Conservation (phyloP, 2,329 filamentous ascomycete species). For the Aspergillus novofumigatus region DNA sequence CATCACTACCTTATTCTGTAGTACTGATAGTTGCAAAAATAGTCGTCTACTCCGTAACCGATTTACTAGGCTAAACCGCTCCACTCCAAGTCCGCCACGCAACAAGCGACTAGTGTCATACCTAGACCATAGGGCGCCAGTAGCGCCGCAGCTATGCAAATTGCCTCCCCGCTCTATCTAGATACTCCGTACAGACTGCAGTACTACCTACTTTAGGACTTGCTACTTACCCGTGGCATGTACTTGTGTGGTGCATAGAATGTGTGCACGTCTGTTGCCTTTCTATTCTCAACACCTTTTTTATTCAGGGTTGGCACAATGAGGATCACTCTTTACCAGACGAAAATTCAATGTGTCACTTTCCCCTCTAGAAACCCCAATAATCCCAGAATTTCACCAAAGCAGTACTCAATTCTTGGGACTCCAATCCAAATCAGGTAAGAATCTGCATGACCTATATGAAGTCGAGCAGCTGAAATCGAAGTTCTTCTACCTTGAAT, state of each 20-base stretch:
- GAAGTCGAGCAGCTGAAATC: background rate
- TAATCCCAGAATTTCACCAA: background rate
- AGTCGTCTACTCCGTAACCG: background rate
- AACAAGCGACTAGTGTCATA: too few relatives aligned
- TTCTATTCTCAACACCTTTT: too few relatives aligned
- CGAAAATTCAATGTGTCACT: too few relatives aligned
- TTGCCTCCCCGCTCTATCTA: background rate
- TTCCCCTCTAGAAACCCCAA: background rate
- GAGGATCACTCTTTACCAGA: too few relatives aligned
- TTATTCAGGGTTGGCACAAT: too few relatives aligned
- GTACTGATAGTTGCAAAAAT: background rate
- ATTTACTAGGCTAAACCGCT: background rate
- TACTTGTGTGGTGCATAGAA: too few relatives aligned
- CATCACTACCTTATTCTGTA: background rate
- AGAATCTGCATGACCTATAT: background rate
- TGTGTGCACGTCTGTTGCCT: too few relatives aligned
- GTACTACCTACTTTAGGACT: background rate
- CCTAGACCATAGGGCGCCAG: background rate
- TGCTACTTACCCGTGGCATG: too few relatives aligned
- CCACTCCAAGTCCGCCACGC: background rate
- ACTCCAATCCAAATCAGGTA: background rate
- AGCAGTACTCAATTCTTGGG: background rate
- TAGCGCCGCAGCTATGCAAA: background rate
- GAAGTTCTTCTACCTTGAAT: background rate
- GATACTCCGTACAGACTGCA: too few relatives aligned